Evolutionary conservation across 2,329 filamentous ascomycete species (phyloP).

Genomic region (Fusarium guadeloupense): DNA sequence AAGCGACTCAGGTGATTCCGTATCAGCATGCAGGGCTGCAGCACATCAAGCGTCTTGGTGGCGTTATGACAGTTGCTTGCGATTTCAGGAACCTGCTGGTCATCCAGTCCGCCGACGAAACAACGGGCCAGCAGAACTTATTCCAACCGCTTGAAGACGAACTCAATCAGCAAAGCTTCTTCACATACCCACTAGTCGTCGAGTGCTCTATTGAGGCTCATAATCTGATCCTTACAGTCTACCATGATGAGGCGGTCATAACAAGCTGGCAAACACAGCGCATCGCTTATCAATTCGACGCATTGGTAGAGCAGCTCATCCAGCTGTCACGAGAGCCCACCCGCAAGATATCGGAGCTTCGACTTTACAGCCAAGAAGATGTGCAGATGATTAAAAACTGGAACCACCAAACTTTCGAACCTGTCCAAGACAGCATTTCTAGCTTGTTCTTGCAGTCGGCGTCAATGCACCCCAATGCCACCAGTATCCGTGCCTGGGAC

Average conservation of each 20-base stretch:
- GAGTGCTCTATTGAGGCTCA: conserved; percentile 29
- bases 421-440: neutral
- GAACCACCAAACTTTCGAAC: neutral
- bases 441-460: conserved; percentile 16
- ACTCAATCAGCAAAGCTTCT: conserved; percentile 17
- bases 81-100: conserved; percentile 46
- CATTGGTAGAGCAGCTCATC: conserved; percentile 26
- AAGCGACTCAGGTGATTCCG: conserved; percentile 31
- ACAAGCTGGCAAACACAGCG: conserved; percentile 21
- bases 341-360: conserved; percentile 21
- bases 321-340: neutral
- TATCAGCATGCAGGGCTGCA: conserved; percentile 47
- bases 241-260: conserved; percentile 20
- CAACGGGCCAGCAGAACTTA: neutral
- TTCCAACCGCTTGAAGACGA: conserved; percentile 17
- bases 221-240: conserved; percentile 8
- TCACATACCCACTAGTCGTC: conserved; percentile 39
- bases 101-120: conserved; percentile 35
- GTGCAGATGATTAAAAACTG: conserved; percentile 22
- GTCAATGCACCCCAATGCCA: neutral
- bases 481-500: conserved; percentile 33
- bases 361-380: conserved; percentile 14
- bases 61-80: conserved; percentile 24
- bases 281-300: conserved; percentile 29
- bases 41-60: conserved; percentile 38